Percentiles rank a stretch among this genome's conserved stretches.
phyloP scores from a whole-genome alignment of 2,329 filamentous ascomycete genomes.

The Thielaviopsis cerberus region DNA sequence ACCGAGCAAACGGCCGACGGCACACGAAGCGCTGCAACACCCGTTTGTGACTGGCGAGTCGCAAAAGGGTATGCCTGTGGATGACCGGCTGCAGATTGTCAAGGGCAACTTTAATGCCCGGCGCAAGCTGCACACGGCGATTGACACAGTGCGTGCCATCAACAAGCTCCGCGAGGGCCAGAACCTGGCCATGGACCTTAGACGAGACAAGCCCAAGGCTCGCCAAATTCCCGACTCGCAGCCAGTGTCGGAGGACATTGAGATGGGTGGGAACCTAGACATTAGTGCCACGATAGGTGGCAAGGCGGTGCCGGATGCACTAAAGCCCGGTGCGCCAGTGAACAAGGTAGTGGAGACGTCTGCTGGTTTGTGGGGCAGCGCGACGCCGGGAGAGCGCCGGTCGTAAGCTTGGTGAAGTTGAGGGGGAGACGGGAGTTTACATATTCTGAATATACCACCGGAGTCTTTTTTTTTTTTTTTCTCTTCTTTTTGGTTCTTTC shows the following conservation, averaged over 20 bases:
- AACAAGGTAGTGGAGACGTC: slow-evolving; percentile 45
- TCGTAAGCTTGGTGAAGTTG: too few species aligned
- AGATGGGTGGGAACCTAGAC: slow-evolving; percentile 11
- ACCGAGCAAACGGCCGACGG: slow-evolving; percentile 70
- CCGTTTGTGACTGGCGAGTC: slow-evolving; percentile 42
- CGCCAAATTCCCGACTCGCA: background rate
- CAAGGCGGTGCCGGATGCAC: slow-evolving; percentile 27
- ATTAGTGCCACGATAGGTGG: slow-evolving; percentile 15
- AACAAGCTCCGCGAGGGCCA: slow-evolving; percentile 51
- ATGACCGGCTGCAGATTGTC: slow-evolving; percentile 48
- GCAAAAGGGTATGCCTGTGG: slow-evolving; percentile 30
- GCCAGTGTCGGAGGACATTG: slow-evolving; percentile 10
- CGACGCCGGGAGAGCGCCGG: slow-evolving; percentile 15
- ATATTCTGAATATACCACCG: too few species aligned
- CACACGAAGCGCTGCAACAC: slow-evolving; percentile 57
- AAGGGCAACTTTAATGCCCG: slow-evolving; percentile 60
- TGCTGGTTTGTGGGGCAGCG: slow-evolving; percentile 40
- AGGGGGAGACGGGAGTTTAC: too few species aligned
- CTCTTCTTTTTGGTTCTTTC: too few species aligned
- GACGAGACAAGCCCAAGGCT: slow-evolving; percentile 1
- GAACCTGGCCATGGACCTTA: slow-evolving; percentile 41
- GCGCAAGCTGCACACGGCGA: slow-evolving; percentile 49
- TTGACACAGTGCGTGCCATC: slow-evolving; percentile 52
- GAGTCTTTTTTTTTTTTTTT: too few species aligned
- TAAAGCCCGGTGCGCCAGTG: slow-evolving; percentile 35